A percentile compares a stretch with the other conserved stretches of the same genome.
Conservation (phyloP, 2,329 filamentous ascomycete species). For the Penicillium freii region DNA sequence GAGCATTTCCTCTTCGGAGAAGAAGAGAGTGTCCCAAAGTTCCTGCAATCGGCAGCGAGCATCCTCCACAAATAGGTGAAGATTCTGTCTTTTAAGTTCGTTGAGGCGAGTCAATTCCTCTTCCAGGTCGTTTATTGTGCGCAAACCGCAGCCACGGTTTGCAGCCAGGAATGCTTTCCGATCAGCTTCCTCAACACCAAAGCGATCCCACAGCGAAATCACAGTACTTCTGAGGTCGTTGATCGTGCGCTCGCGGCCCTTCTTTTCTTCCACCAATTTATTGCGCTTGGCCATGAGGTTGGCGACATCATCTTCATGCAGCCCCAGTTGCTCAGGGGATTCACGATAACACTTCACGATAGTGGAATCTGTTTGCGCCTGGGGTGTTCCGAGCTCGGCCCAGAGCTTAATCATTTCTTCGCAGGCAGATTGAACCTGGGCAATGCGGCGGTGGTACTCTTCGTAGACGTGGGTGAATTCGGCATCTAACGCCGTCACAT, state of each 20-base stretch:
- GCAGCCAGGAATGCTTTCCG: conserved; percentile 79
- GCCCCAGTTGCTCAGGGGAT: conserved; percentile 85
- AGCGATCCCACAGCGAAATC: conserved; percentile 84
- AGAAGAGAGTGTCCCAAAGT: conserved; percentile 90
- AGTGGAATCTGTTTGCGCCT: conserved; percentile 81
- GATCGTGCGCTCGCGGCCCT: conserved; percentile 72
- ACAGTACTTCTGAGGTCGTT: conserved; percentile 74
- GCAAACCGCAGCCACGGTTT: conserved; percentile 86
- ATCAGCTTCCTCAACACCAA: conserved; percentile 78
- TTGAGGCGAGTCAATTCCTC: conserved; percentile 83
- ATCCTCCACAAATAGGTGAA: conserved; percentile 95
- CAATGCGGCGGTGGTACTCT: conserved; percentile 83
- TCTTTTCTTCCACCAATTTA: conserved; percentile 85
- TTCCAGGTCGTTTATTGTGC: conserved; percentile 94
- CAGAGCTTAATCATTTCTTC: conserved; percentile 91
- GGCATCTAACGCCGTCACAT: conserved; percentile 79
- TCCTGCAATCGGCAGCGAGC: conserved; percentile 86
- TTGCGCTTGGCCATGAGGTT: conserved; percentile 73
- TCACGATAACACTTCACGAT: conserved; percentile 91
- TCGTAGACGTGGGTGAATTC: conserved; percentile 96
- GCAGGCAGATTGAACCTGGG: conserved; percentile 68
- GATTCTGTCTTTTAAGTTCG: conserved; percentile 90
- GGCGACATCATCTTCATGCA: conserved; percentile 81
- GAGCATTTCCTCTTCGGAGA: conserved; percentile 97
- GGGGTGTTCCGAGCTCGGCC: conserved; percentile 91